phyloP scores from a whole-genome alignment of 805 yeast species.

The Candida patagonica region DNA sequence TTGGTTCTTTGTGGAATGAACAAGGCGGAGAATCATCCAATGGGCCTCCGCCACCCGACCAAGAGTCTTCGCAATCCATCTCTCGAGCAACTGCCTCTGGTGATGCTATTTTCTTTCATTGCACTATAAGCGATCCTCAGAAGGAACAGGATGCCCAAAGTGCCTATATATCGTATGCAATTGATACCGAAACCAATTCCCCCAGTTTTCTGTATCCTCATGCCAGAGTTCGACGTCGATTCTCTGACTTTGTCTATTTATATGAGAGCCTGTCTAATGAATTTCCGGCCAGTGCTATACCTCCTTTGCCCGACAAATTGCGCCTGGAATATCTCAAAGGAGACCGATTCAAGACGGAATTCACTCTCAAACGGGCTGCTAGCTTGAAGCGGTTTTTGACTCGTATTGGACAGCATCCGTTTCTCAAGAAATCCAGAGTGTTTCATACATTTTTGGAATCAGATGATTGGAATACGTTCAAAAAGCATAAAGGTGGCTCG shows the following conservation, averaged over 20 bases:
- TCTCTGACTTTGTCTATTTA: constrained; percentile 75
- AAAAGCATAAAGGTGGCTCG: constrained; percentile 14
- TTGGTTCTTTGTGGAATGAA: not conserved
- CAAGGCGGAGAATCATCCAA: not conserved
- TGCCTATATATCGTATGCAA: constrained; percentile 64
- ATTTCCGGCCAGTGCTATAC: constrained; percentile 76
- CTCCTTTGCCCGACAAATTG: constrained; percentile 91
- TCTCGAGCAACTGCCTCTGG: not conserved
- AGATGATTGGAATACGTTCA: constrained; percentile 64
- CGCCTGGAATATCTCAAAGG: constrained; percentile 89
- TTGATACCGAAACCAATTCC: constrained; percentile 53
- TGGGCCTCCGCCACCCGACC: not conserved
- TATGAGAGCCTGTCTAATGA: constrained; percentile 68
- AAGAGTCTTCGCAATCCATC: not conserved
- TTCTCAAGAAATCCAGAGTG: constrained; percentile 51
- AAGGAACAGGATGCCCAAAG: constrained; percentile 68
- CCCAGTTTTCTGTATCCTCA: constrained; percentile 41
- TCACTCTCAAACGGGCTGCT: constrained; percentile 72
- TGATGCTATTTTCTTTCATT: constrained; percentile 27
- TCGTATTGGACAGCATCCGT: constrained; percentile 67
- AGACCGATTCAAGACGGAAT: constrained; percentile 77
- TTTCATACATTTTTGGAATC: constrained; percentile 65
- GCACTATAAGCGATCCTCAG: constrained; percentile 48
- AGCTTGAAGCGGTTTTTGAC: constrained; percentile 69
- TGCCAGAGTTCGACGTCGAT: constrained; percentile 64